Evolutionary conservation across 371 early-diverging fungal species (phyloP).

Genomic region (Mucor indicus): DNA sequence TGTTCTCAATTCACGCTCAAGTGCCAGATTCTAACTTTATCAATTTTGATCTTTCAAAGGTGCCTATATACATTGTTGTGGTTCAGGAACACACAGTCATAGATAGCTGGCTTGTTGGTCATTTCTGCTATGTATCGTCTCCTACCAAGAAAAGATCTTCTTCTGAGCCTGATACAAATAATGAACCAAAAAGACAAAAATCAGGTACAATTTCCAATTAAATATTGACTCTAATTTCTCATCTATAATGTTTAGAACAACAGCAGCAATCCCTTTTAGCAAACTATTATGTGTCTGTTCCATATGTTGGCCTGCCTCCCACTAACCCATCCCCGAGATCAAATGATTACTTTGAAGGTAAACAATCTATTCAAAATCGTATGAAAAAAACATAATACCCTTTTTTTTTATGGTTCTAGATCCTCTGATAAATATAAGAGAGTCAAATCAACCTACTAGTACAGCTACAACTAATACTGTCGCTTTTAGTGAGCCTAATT

Average conservation of each 20-base stretch:
- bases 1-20: constrained; percentile 8
- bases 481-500: too few relatives aligned
- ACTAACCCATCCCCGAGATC: constrained; percentile 12
- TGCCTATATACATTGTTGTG: constrained; percentile 17
- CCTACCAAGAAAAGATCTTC: constrained; percentile 10
- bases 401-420: too few relatives aligned
- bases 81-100: constrained; percentile 8
- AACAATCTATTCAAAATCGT: background rate
- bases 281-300: constrained; percentile 2
- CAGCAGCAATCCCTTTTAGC: too few relatives aligned
- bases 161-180: background rate
- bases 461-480: too few relatives aligned
- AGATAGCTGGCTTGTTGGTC: constrained; percentile 16
- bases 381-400: too few relatives aligned
- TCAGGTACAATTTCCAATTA: background rate
- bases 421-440: too few relatives aligned
- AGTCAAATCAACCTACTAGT: too few relatives aligned
- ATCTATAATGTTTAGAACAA: background rate
- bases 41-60: background rate
- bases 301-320: constrained; percentile 16
- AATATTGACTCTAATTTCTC: background rate
- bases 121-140: constrained; percentile 2
- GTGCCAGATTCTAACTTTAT: constrained; percentile 4
- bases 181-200: background rate
- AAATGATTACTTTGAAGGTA: constrained; percentile 15